Evolutionary conservation across 352 stramenopile genomes (phyloP).

Genomic region (Phytophthora syringae): DNA sequence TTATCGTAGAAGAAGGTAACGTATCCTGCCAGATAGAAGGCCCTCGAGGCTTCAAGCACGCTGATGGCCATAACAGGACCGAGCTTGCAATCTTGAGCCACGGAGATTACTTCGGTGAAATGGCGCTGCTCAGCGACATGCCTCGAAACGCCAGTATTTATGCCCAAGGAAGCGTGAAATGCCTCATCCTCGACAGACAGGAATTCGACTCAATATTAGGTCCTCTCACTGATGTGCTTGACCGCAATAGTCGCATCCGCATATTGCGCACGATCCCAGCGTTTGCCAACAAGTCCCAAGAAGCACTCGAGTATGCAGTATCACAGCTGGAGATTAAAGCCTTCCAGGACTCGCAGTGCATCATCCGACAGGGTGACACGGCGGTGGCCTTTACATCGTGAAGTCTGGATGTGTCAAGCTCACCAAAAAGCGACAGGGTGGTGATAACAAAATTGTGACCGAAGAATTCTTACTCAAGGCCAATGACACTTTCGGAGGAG

Average conservation of each 20-base stretch:
- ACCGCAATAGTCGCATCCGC: constrained; percentile 73
- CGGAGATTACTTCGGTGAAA: constrained; percentile 93
- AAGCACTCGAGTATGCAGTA: constrained; percentile 73
- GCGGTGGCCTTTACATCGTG: constrained; percentile 76
- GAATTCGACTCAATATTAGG: constrained; percentile 85
- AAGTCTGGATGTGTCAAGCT: constrained; percentile 80
- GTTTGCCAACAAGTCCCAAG: constrained; percentile 62
- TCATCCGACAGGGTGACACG: constrained; percentile 58
- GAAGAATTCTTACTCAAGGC: constrained; percentile 69
- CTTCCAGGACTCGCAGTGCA: constrained; percentile 71
- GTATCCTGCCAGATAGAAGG: constrained; percentile 71
- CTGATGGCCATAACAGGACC: constrained; percentile 13
- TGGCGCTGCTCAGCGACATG: constrained; percentile 91
- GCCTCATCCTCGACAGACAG: constrained; percentile 65
- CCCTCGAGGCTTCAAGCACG: constrained; percentile 31
- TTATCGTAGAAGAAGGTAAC: constrained; percentile 79
- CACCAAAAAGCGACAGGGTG: constrained; percentile 51
- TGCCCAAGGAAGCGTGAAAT: constrained; percentile 71
- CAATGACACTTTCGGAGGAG: constrained; percentile 78
- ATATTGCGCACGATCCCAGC: constrained; percentile 65
- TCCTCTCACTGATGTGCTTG: constrained; percentile 74
- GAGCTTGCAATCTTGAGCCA: constrained; percentile 66
- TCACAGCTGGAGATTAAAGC: constrained; percentile 82
- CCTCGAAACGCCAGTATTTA: constrained; percentile 79
- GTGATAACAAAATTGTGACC: constrained; percentile 38